Conservation (phyloP, 2,329 filamentous ascomycete species). For the Eutypella sp. region DNA sequence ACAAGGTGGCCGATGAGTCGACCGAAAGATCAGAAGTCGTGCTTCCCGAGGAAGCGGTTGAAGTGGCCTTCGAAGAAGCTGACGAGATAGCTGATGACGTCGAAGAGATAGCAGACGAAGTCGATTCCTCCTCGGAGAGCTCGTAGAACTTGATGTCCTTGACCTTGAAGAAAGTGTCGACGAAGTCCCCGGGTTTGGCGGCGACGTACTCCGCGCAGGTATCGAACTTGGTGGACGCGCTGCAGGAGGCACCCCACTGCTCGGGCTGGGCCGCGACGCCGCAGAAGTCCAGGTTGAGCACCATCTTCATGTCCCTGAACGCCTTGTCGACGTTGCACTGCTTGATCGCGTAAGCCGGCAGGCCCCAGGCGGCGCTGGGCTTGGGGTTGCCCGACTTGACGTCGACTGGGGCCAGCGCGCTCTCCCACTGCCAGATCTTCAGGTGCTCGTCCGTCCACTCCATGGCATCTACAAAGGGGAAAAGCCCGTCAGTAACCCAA, state of each 20-base stretch:
- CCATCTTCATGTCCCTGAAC: conserved; percentile 23
- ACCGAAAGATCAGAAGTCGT: conserved; percentile 2
- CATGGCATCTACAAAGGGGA: conserved; percentile 45
- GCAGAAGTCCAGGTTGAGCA: conserved; percentile 20
- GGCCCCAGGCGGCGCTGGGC: conserved; percentile 20
- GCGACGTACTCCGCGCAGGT: conserved; percentile 17
- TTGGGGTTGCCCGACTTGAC: conserved; percentile 33
- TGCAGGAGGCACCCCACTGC: conserved; percentile 17
- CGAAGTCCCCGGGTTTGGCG: conserved; percentile 11
- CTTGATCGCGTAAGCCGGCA: conserved; percentile 20
- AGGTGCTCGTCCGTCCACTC: conserved; percentile 59
- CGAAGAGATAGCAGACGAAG: conserved; percentile 3
- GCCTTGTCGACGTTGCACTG: conserved; percentile 22
- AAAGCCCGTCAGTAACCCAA: conserved; percentile 46
- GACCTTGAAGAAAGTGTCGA: conserved; percentile 15
- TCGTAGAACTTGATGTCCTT: conserved; percentile 14
- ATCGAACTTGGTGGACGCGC: conserved; percentile 13
- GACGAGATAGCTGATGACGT: neutral
- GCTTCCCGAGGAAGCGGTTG: neutral
- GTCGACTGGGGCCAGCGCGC: conserved; percentile 51
- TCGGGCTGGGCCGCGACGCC: conserved; percentile 15
- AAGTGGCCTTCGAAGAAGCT: neutral
- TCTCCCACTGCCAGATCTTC: conserved; percentile 61
- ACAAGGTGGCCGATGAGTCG: neutral
- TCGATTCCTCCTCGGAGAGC: conserved; percentile 3